These are phyloP conservation scores for Sugiyamaella qingdaonensis DNA, from an alignment of 805 yeast species.

Conservation along the genomic window DNA sequence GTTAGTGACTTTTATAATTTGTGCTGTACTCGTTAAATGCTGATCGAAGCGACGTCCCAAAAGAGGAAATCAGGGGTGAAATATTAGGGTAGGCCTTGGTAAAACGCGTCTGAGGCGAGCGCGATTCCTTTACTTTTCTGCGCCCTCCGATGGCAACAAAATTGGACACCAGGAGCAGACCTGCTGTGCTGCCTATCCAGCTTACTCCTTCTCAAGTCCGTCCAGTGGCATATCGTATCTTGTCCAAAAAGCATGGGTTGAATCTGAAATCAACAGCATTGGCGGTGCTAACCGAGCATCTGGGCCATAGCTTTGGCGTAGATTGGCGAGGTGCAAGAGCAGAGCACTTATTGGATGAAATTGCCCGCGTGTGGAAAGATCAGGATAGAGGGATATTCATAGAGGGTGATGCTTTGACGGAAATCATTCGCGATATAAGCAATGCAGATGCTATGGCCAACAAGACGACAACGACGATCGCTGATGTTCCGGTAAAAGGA, in stretches of 20 bases:
- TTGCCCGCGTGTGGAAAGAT: slow-evolving; percentile 80
- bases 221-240: slow-evolving; percentile 84
- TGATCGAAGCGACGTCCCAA: background rate
- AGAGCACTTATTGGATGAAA: slow-evolving; percentile 64
- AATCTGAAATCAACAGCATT: slow-evolving; percentile 86
- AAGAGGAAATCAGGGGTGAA: background rate
- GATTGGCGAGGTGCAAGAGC: slow-evolving; percentile 76
- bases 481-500: background rate
- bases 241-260: slow-evolving; percentile 89
- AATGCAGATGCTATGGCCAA: slow-evolving; percentile 15
- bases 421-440: slow-evolving; percentile 58
- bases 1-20: too few relatives aligned
- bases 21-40: too few relatives aligned
- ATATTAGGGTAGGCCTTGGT: background rate
- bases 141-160: background rate
- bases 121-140: background rate
- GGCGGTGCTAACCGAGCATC: slow-evolving; percentile 61
- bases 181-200: slow-evolving; percentile 62
- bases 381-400: slow-evolving; percentile 85
- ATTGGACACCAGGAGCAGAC: slow-evolving; percentile 9
- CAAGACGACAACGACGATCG: slow-evolving; percentile 2
- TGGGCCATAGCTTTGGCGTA: slow-evolving; percentile 74
- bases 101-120: slow-evolving; percentile 1
- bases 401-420: slow-evolving; percentile 65
- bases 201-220: slow-evolving; percentile 79